Percentiles rank a stretch among this genome's conserved stretches.
phyloP scores from a whole-genome alignment of 306 rosid genomes.

The Cicer judaicum region DNA sequence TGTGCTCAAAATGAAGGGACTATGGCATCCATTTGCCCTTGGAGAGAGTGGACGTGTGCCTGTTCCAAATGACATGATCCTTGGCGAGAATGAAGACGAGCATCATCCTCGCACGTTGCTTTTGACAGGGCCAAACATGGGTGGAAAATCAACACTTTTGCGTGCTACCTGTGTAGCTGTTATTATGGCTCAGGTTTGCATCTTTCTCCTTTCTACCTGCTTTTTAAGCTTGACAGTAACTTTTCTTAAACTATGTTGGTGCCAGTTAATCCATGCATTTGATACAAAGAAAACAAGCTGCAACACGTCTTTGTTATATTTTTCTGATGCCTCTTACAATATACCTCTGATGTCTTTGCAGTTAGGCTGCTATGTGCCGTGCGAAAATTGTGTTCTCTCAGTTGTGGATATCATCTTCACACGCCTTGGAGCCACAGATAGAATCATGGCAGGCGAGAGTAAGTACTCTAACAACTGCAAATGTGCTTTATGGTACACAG shows the following conservation, averaged over 20 bases:
- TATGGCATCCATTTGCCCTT: constrained; percentile 96
- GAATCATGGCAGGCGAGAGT: constrained; percentile 99
- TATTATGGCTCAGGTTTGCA: constrained; percentile 85
- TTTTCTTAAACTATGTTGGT: constrained; percentile 19
- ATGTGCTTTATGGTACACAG: constrained; percentile 7
- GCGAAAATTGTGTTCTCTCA: constrained; percentile 74
- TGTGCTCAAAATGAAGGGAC: constrained; percentile 67
- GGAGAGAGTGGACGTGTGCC: constrained; percentile 74
- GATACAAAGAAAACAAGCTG: not conserved
- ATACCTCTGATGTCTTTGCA: constrained; percentile 54
- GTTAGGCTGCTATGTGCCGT: constrained; percentile 95
- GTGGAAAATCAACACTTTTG: constrained; percentile 93
- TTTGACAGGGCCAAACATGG: constrained; percentile 98
- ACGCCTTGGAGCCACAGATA: constrained; percentile 96
- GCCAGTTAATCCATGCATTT: constrained; percentile 20
- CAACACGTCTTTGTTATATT: not conserved
- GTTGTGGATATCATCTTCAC: constrained; percentile 90
- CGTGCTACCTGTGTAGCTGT: constrained; percentile 96
- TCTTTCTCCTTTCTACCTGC: constrained; percentile 28
- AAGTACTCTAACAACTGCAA: constrained; percentile 48
- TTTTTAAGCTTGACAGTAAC: constrained; percentile 20
- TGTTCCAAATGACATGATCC: constrained; percentile 86
- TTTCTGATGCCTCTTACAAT: not conserved
- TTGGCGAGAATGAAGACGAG: constrained; percentile 68
- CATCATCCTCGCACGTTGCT: constrained; percentile 73